Evolutionary conservation across 129 eudicot species (phyloP), one percentile per base, ranked within the genome.

Genomic region (Smallanthus sonchifolius): DNA sequence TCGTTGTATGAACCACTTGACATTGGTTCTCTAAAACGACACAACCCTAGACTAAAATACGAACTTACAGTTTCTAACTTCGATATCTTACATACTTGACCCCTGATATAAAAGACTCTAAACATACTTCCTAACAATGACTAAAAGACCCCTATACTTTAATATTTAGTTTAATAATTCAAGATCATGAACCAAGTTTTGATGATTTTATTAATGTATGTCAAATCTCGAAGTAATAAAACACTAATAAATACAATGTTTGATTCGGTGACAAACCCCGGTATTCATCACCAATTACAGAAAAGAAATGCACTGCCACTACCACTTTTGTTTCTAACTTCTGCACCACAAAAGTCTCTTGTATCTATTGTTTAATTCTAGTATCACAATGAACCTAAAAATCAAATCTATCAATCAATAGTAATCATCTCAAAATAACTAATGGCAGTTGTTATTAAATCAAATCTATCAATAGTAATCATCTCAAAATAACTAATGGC

Each of bases 171-270:
- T 24, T 24, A 24, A 24, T 24, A 24, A 0, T 24, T 24, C 30
- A 24, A 24, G 0, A 24, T 24, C 30, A 52, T 57, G 17, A 79
- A 56, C 65, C 19, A 34, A 45, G 51, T 2, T 45, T 45, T 45
- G 48, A 62, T 68, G 60, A 35, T 30, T 47, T 45, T 10, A 45
- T 47, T n/a, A 43, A 10, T 42, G 43, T 35, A 32, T 76, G 7
- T 40, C 15, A 19, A 49, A 47, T 44, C 44, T 45, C 19, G 35
- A 63, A 19, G 62, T 11, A 11, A 2, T 45, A 45, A 45, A 45
- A 45, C 51, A 45, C 44, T 17, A 47, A 34, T 59, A 65, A 10
- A 49, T 48, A 63, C 72, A 75, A 75, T 52, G 42, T 49, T 62
- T 15, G 13, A 48, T 75, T 70, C 59, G 14, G 40, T 32, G 57